Evolutionary conservation across 768 basidiomycete genomes (phyloP), one percentile per base, ranked within the genome.

Genomic region (Leccinum pellstonianum): DNA sequence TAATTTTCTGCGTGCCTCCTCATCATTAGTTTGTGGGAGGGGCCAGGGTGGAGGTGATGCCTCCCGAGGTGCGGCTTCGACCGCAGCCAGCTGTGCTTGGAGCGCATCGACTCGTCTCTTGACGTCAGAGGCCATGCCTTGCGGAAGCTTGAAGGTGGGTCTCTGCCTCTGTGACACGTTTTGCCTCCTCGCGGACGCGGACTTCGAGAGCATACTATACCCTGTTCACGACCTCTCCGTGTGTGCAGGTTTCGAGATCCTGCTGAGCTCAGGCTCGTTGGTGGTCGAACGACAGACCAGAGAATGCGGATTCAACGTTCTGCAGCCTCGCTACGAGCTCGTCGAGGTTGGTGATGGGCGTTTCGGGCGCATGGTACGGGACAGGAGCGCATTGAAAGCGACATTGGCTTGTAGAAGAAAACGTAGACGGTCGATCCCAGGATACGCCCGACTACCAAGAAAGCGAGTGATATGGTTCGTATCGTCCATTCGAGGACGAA

Each of bases 311-410:
- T 71, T 93, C 91, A 38, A 93, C 80, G 37, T 77, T 76, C 60
- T 82, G 80, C 12, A 93, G 72, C 10, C 90, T 84, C 7, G 78
- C 76, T 2, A 84, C 77, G 27, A 93, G 75, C 57, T 90, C 90
- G 3, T 81, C 80, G 19, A 91, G 75, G 70, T 90, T 82, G n/a
- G 80, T 79, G 1, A 85, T 83, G 3, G 89, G 88, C 9, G 77
- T 70, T 10, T 82, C 81, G 0, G 89, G 86, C 1, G 85, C 75
- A 2, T 75, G 71, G 66, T 85, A 91, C 7, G 76, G 69, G 3
- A 14, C 75, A 67, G 19, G 68, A 69, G 11, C 69, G 62, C 27
- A 29, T 27, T 37, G 78, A 53, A 71, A 81, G 77, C 25, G 71
- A 73, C 5, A 71, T 62, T 2, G 88, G 88, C 52, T 80, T 78